Evolutionary conservation across 768 basidiomycete genomes (phyloP), one percentile per base, ranked within the genome.

Genomic region (Trametes elegans): DNA sequence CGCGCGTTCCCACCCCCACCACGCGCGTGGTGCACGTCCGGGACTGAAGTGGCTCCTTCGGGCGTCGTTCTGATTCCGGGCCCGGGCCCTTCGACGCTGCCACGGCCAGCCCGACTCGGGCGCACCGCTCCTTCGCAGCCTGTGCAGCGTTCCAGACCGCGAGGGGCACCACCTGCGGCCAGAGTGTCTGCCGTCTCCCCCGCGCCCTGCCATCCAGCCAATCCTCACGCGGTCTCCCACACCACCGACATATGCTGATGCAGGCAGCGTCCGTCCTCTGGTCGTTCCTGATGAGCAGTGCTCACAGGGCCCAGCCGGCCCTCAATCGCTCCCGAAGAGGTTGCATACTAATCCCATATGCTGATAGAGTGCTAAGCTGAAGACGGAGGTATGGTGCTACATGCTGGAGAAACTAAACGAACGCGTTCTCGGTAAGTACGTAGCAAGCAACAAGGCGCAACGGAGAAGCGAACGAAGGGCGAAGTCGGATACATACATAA

Each of bases 371-470:
- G 16, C 40, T 52, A 52, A 52, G 43, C 50, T 52, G 44, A 49
- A 13, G 28, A 27, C 13, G 40, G 16, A 13, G 50, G 24, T 43
- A 28, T 35, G 41, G 42, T 27, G 50, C 50, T 52, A 52, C 50
- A 52, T 43, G 32, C 41, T 16, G 41, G 50, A 26, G 32, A 26
- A 31, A 52, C 41, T 43, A 52, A 42, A 42, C 49, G 50, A 52
- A 36, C 23, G 50, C 26, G 44, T 21, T 34, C 40, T 44, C 41
- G 31, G n/a, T n/a, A 11, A 34, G 42, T 26, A 31, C 27, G 50
- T 40, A 31, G 2, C 19, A 24, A 5, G 49, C 49, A 52, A 52
- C 31, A 29, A 38, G 11, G 21, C 28, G 41, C 8, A 35, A n/a
- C n/a, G 13, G 50, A 52, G 36, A 16, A 19, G 14, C 16, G 38